Conservation (phyloP, 495 filamentous ascomycete species). For the Podospora bellae-mahoneyi region DNA sequence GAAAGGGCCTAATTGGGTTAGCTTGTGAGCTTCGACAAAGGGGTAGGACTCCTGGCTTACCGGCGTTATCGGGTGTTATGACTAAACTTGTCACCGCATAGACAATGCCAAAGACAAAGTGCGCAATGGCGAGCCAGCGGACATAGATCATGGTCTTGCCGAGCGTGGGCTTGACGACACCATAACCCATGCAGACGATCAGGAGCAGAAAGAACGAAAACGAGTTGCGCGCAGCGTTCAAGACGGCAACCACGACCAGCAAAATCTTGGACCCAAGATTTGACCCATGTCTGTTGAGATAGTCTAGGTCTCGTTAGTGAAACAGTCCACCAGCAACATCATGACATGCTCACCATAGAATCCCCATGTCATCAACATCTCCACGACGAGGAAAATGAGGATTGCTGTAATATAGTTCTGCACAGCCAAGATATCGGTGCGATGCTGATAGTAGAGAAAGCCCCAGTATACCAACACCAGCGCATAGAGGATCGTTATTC, state of each 20-base stretch:
- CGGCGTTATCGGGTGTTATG: slow-evolving; percentile 74
- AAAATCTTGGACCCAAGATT: slow-evolving; percentile 80
- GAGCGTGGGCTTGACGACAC: slow-evolving; percentile 92
- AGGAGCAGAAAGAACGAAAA: slow-evolving; percentile 98
- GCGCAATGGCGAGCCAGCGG: slow-evolving; percentile 80
- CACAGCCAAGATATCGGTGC: slow-evolving; percentile 93
- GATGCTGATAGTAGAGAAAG: slow-evolving; percentile 92
- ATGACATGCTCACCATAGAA: slow-evolving; percentile 63
- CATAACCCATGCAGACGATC: slow-evolving; percentile 99
- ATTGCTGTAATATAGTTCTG: slow-evolving; percentile 99
- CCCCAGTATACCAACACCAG: slow-evolving; percentile 79
- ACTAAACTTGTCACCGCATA: slow-evolving; percentile 88
- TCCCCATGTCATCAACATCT: slow-evolving; percentile 97
- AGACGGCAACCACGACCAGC: slow-evolving; percentile 82
- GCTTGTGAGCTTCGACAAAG: slow-evolving; percentile 22
- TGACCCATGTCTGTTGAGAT: slow-evolving; percentile 80
- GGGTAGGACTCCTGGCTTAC: not conserved
- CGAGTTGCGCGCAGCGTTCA: slow-evolving; percentile 91
- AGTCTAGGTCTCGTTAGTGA: slow-evolving; percentile 55
- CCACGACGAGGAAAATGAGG: slow-evolving; percentile 85
- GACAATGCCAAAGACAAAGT: slow-evolving; percentile 93
- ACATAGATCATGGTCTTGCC: slow-evolving; percentile 93
- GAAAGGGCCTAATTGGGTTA: slow-evolving; percentile 59
- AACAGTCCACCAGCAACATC: not conserved
- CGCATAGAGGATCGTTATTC: slow-evolving; percentile 89